Base-by-base conservation (phyloP, 2,329 filamentous ascomycete genomes). In the Trichoderma sp. region DNA sequence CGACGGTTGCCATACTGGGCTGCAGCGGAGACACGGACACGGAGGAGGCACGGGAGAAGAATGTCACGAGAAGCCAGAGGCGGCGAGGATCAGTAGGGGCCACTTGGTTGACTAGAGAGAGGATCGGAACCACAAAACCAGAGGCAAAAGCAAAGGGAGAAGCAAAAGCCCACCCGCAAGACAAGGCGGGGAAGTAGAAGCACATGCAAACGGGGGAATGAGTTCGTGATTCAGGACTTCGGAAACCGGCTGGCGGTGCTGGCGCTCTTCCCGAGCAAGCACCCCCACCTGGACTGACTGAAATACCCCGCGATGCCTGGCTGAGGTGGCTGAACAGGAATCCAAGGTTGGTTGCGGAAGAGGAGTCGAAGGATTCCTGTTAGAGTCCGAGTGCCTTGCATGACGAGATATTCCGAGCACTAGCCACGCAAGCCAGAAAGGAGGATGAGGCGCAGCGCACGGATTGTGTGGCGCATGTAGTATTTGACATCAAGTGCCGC, bases 1-100 rank as follows among this genome's bases (percentile, higher is more conserved):
- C 91, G 77, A 89, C 83, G 71, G 92, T 92, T 63, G 96, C 95
- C 95, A 98, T 98, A 75, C 58, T 63, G 69, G 72, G 57, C 26
- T 62, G 66, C 26, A 58, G 30, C 47, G 58, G 71, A 47, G 65
- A 68, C 63, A 56, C 63, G 28, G 53, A 39, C 39, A 63, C 30
- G 34, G 43, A 61, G 6, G n/a, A 30, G 62, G 11, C 21, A 43
- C 53, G 58, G 36, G 30, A 63, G 3, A n/a, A 21, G 36, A 28
- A 60, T 39, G 56, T 68, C 65, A 68, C 65, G 36, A 32, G 36
- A 47, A 21, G 24, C 36, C 6, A 51, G 30, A 60, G 39, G 34
- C 34, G 28, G 34, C 28, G 56, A 60, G 36, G 26, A 32, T 39
- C 39, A 18, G 60, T 11, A 39, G 36, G 43, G 15, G 34, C 60